Percentiles rank a stretch among this genome's conserved stretches.
phyloP scores from a whole-genome alignment of 768 basidiomycete species.

The Tylopilus balloui region DNA sequence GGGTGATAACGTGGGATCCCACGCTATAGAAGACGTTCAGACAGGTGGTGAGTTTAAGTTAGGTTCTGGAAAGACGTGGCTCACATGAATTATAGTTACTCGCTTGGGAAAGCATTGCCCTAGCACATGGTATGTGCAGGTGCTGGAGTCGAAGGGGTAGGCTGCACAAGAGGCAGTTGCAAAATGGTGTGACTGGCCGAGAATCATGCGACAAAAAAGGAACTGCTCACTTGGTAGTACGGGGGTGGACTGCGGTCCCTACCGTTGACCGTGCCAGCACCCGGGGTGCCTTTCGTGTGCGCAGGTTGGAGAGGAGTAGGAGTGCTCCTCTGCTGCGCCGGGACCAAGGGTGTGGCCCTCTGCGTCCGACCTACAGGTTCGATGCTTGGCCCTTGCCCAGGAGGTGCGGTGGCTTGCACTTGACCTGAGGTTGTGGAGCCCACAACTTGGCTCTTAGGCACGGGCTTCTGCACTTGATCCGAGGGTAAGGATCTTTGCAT shows the following conservation, averaged over 20 bases:
- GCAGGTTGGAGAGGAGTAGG: slow-evolving; percentile 3
- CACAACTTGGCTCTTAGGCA: not conserved
- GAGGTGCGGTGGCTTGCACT: not conserved
- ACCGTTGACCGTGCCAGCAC: not conserved
- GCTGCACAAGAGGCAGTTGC: not conserved
- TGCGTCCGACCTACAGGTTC: not conserved
- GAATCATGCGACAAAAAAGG: not conserved
- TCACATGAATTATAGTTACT: slow-evolving; percentile 1
- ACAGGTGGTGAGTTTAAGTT: slow-evolving; percentile 2
- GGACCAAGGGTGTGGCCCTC: not conserved
- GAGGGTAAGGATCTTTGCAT: too few species aligned
- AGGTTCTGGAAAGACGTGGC: not conserved
- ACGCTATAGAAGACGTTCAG: not conserved
- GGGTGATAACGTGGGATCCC: slow-evolving; percentile 11
- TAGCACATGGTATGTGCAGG: slow-evolving; percentile 5
- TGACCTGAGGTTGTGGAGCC: not conserved
- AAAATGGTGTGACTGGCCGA: not conserved
- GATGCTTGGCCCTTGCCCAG: not conserved
- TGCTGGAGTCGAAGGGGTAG: slow-evolving; percentile 1
- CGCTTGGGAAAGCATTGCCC: not conserved
- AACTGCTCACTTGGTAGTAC: slow-evolving; percentile 22
- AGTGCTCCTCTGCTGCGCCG: not conserved
- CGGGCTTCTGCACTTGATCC: not conserved
- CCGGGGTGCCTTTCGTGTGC: not conserved
- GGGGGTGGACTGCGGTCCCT: slow-evolving; percentile 20